Conservation (phyloP, 2,329 filamentous ascomycete genomes). For the Dendryphion nanum region DNA sequence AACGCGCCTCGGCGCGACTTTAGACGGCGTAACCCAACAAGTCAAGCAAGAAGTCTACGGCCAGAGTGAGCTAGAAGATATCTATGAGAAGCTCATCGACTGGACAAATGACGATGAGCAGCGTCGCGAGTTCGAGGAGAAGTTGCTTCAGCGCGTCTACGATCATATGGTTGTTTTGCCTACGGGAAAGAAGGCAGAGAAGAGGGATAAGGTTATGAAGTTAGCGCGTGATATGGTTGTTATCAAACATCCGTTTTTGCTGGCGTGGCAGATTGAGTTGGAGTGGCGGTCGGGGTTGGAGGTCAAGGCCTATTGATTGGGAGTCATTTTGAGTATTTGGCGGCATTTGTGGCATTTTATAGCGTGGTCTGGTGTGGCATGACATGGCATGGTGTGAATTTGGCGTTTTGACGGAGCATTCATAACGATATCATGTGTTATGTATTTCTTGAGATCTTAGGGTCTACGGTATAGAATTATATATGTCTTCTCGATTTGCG, state of each 20-base stretch:
- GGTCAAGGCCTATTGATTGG: constrained; percentile 24
- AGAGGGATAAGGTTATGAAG: constrained; percentile 71
- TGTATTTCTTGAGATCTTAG: no score
- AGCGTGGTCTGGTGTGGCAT: no score
- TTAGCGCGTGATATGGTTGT: constrained; percentile 92
- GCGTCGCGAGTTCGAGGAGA: constrained; percentile 84
- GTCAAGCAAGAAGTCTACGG: constrained; percentile 83
- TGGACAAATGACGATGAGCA: constrained; percentile 87
- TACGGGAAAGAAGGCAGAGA: constrained; percentile 64
- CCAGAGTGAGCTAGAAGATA: constrained; percentile 71
- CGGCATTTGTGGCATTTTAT: no score
- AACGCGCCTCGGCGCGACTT: constrained; percentile 79
- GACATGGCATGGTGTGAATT: no score
- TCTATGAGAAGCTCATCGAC: constrained; percentile 82
- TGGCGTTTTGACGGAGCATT: no score
- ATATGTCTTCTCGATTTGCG: no score
- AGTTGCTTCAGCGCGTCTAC: constrained; percentile 76
- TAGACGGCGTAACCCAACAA: constrained; percentile 79
- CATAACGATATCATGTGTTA: no score
- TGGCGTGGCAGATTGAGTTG: constrained; percentile 88
- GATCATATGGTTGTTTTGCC: constrained; percentile 72
- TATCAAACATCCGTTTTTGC: constrained; percentile 83
- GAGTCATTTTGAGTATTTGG: not conserved
- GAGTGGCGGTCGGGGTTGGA: constrained; percentile 69
- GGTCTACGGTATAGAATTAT: no score